Base-by-base conservation (phyloP, 768 basidiomycete species). In the Lyophyllum semitale region DNA sequence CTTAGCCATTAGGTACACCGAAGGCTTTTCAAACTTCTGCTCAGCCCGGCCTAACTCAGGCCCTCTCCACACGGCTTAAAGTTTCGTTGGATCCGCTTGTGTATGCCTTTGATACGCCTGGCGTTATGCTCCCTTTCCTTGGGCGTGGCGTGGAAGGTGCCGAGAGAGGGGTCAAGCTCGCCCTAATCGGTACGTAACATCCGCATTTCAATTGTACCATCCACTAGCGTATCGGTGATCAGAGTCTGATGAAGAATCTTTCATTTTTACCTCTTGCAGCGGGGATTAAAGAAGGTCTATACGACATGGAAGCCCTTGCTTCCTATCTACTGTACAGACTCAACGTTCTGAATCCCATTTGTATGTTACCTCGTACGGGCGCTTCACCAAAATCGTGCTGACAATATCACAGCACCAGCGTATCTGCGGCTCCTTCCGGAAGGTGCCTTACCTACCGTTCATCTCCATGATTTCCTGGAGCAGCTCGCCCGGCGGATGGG, bases 81-180 rank as follows among this genome's bases (percentile, higher is more conserved):
- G 77, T 99, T 50, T 88, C 85, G 23, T 69, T 88, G 55, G 80
- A 87, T 51, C 94, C 95, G 2, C 74, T 84, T 8, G 88, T 97
- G 11, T 98, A 98, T 74, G 91, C 97, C 4, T 94, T 88, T 64
- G 97, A 99, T 76, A 87, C 93, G 8, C 97, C 97, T 2, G 97
- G 97, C 2, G 91, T 98, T 44, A 98, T 98, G 95, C 78, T 97
- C 40, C 93, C 95, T 11, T 98, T 89, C 73, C 80, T 98, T 27
- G 97, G 97, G 1, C 83, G 78, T 55, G 97, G 97, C 4, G 79
- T 83, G 51, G 81, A 81, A 59, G 96, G 94, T 17, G 88, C 93
- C 48, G 97, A 99, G 71, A 81, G 92, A 65, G 96, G 92, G 11
- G 81, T 97, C 50, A 98, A 95, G 71, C 83, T 98, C 20, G 95